Evolutionary conservation across 805 yeast species (phyloP).

Genomic region (Starmerella gropengiesseri): DNA sequence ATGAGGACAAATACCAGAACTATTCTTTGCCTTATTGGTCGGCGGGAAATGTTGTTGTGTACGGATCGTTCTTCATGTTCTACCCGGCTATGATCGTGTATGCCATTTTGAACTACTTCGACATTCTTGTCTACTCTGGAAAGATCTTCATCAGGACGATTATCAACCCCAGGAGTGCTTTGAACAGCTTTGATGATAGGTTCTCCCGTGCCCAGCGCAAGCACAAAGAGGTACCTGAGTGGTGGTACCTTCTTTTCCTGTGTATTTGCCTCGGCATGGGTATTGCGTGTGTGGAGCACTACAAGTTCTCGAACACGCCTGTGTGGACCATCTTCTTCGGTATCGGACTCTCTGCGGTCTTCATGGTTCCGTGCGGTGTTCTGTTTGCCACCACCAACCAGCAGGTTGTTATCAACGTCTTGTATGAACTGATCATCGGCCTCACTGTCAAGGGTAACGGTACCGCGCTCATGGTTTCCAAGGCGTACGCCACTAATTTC

Average conservation of each 20-base stretch:
- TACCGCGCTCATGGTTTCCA: constrained; percentile 40
- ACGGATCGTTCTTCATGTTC: constrained; percentile 46
- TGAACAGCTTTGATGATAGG: constrained; percentile 38
- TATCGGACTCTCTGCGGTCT: constrained; percentile 39
- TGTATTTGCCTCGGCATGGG: constrained; percentile 37
- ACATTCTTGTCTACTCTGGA: constrained; percentile 2
- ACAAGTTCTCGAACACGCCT: constrained; percentile 38
- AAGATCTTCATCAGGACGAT: constrained; percentile 22
- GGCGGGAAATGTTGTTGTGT: constrained; percentile 49
- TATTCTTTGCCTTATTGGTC: constrained; percentile 61
- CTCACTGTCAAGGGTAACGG: constrained; percentile 48
- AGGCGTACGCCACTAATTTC: constrained; percentile 46
- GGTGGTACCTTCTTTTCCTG: constrained; percentile 39
- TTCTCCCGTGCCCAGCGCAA: constrained; percentile 47
- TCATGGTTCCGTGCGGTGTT: constrained; percentile 41
- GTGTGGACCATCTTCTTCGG: constrained; percentile 51
- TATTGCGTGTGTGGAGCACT: constrained; percentile 34
- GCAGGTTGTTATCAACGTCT: constrained; percentile 39
- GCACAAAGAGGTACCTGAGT: constrained; percentile 51
- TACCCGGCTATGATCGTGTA: constrained; percentile 48
- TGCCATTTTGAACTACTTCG: constrained; percentile 23
- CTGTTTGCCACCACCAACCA: constrained; percentile 41
- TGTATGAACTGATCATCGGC: constrained; percentile 42
- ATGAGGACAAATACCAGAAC: constrained; percentile 38
- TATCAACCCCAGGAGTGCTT: constrained; percentile 24